Evolutionary conservation across 2,329 filamentous ascomycete genomes (phyloP), one percentile per base, ranked within the genome.

Genomic region (Metarhizium sp.): DNA sequence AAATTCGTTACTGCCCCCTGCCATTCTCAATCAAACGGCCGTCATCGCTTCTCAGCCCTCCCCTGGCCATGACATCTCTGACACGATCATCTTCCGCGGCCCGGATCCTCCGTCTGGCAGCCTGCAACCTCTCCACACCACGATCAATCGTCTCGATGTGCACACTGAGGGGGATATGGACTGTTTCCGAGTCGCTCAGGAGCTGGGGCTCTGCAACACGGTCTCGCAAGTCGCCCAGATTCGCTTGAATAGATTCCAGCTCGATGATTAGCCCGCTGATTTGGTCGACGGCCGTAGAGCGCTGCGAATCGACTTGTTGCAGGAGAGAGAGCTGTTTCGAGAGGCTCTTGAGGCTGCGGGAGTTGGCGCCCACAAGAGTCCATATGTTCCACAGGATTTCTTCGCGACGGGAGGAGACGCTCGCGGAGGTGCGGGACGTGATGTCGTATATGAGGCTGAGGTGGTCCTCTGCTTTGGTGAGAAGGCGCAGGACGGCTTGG

Each of bases 81-180:
- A 85, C 71, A 52, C 78, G 72, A 38, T 86, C 80, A 46, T 82
- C 76, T 72, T 88, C 84, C 16, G 81, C 69, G 34, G 74, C 77
- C 54, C 80, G 73, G 18, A 82, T 79, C 58, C 81, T 78, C 46
- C 79, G 76, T 57, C 87, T 76, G 50, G 85, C 83, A 25, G 73
- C 70, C 66, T 89, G 84, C 58, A 94, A 71, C 59, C 89, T 76
- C 68, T 91, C 86, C 1, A 92, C 82, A 0, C 87, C 86, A 51
- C 82, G 74, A 56, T 87, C 78, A 58, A 94, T 90, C 55, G 83
- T 85, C 61, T 90, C 84, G 45, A 94, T 84, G 65, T 94, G 88
- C 46, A 90, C 84, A 52, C 79, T 78, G 4, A 94, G 72, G 2
- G 88, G 87, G 10, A 90, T 75, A 11, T 58, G 57, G 1, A 58